Percentiles rank a stretch among this genome's conserved stretches.
These are phyloP conservation scores for Aspergillus vadensis DNA, from an alignment of 2,329 filamentous ascomycete genomes.

Conservation along the genomic window DNA sequence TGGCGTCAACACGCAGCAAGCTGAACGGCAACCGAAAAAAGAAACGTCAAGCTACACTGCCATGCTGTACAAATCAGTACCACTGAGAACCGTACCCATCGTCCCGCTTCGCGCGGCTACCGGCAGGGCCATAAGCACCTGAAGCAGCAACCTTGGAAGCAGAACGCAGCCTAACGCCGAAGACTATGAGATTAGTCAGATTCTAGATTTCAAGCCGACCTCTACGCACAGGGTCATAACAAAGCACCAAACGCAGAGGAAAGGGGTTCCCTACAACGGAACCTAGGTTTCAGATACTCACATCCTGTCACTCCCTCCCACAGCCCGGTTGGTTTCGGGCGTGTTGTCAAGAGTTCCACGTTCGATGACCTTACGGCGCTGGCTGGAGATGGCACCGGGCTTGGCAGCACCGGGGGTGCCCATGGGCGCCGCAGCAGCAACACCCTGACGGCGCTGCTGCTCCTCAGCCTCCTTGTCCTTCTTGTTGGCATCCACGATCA, in stretches of 20 bases:
- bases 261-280: constrained; percentile 78
- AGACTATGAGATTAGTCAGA: constrained; percentile 80
- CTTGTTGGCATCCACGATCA: constrained; percentile 80
- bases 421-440: constrained; percentile 60
- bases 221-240: constrained; percentile 70
- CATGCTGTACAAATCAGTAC: constrained; percentile 45
- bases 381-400: constrained; percentile 72
- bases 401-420: constrained; percentile 63
- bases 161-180: constrained; percentile 83
- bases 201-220: constrained; percentile 66
- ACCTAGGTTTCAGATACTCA: constrained; percentile 77
- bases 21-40: constrained; percentile 20
- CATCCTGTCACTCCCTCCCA: constrained; percentile 88
- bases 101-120: constrained; percentile 57
- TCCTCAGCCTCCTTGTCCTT: constrained; percentile 76
- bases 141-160: constrained; percentile 69
- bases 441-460: constrained; percentile 67
- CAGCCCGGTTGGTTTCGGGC: constrained; percentile 72
- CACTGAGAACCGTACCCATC: constrained; percentile 54
- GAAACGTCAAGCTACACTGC: constrained; percentile 31
- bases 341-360: constrained; percentile 67
- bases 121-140: constrained; percentile 49
- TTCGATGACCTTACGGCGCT: constrained; percentile 82
- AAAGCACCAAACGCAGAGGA: constrained; percentile 79
- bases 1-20: constrained; percentile 32